Evolutionary conservation across 2,329 filamentous ascomycete genomes (phyloP), one percentile per base, ranked within the genome.

Genomic region (Aspergillus intermedius): DNA sequence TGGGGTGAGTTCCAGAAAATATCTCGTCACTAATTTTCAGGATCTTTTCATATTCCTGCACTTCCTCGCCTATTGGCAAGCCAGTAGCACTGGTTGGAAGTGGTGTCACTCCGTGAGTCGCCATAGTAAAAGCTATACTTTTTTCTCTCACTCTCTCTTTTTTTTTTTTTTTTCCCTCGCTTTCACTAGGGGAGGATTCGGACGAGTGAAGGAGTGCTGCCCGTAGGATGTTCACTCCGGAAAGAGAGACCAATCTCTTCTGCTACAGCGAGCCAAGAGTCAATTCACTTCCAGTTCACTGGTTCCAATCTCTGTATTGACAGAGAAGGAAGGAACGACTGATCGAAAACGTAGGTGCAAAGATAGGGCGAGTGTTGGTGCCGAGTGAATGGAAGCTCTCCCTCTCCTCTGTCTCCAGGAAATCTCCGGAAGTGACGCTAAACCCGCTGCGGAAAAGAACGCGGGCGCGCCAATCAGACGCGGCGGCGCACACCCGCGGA

Each of bases 21-120:
- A 97, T 80, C 58, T 83, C 78, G 74, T 95, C 87, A 69, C 84
- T 85, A 69, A 97, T 83, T 58, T 77, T 81, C 63, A 95, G 68
- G 61, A 97, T 87, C 72, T 85, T 88, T 64, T 86, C 80, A 74
- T 89, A 93, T 70, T 91, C 82, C 60, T 76, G 69, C 44, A 85
- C 70, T 62, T 85, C 81, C 61, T 77, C 73, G 50, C 76, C 65
- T 56, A 81, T 51, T 48, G 64, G 58, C 47, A 61, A 52, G 25
- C 59, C 58, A 39, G 55, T 46, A 54, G 61, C 59, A 55, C 62
- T 58, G 53, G 66, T 50, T 51, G 61, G 53, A 49, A 64, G 58
- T 49, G 66, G 63, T 59, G 64, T 60, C 49, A 60, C 56, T 49
- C 53, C 56, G 54, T 60, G 56, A 46, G 59, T 55, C 49, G 65